Evolutionary conservation across 2,329 filamentous ascomycete genomes (phyloP).

Genomic region (Fusarium verticillioides): DNA sequence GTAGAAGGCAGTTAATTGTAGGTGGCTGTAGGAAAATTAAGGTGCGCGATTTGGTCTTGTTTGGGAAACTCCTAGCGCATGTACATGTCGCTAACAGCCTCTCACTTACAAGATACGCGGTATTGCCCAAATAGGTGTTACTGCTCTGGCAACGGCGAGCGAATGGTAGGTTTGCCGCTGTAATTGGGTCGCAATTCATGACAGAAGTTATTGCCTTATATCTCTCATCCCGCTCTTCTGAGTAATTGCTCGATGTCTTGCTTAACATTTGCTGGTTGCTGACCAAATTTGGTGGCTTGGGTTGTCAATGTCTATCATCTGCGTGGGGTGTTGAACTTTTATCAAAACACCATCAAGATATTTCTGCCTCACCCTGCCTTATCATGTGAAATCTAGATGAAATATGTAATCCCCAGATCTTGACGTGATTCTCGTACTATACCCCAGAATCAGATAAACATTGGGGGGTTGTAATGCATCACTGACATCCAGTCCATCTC

Average conservation of each 20-base stretch:
- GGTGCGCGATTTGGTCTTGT: conserved; percentile 18
- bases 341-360: not conserved
- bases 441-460: conserved; percentile 21
- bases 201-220: conserved; percentile 15
- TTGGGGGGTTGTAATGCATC: conserved; percentile 10
- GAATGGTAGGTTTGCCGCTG: conserved; percentile 19
- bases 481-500: conserved; percentile 14
- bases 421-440: conserved; percentile 12
- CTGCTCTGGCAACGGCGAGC: not conserved
- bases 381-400: conserved; percentile 10
- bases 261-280: not conserved
- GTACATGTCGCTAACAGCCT: conserved; percentile 6
- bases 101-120: conserved; percentile 12
- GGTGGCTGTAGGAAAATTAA: not conserved
- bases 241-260: conserved; percentile 6
- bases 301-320: not conserved
- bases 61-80: conserved; percentile 36
- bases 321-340: not conserved
- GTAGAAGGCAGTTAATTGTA: not conserved
- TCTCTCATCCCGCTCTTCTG: conserved; percentile 22
- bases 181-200: conserved; percentile 38
- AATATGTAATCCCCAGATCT: conserved; percentile 22
- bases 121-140: conserved; percentile 16
- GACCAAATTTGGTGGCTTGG: not conserved
- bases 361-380: not conserved